Percentiles rank a stretch among this genome's conserved stretches.
phyloP scores from a whole-genome alignment of 441 rosid genomes.

The Kokia cookei region DNA sequence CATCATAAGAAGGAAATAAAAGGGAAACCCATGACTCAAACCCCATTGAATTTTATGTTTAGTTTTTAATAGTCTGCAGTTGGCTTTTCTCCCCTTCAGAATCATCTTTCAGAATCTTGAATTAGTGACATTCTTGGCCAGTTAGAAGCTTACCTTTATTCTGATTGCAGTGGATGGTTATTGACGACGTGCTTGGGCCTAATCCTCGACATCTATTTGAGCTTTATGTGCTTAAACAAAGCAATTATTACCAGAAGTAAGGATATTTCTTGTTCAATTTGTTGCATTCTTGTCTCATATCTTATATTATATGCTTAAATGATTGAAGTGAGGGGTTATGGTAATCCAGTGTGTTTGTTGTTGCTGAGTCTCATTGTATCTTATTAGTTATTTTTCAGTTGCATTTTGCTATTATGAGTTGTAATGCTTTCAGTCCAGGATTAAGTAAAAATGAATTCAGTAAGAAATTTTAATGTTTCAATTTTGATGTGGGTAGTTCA shows the following conservation, averaged over 20 bases:
- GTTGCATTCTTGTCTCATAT: not conserved
- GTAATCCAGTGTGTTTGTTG: not conserved
- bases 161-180: constrained; percentile 63
- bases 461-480: not conserved
- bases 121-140: not conserved
- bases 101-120: not conserved
- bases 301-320: not conserved
- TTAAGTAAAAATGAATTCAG: not conserved
- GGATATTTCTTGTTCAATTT: constrained; percentile 12
- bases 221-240: constrained; percentile 87
- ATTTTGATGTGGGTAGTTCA: not conserved
- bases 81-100: not conserved
- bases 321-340: not conserved
- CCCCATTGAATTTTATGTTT: not conserved
- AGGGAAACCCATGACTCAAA: not conserved
- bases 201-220: constrained; percentile 88
- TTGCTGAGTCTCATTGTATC: not conserved
- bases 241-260: constrained; percentile 73
- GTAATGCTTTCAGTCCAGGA: not conserved
- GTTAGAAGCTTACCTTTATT: constrained; percentile 15
- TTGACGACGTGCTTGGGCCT: constrained; percentile 87
- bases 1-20: constrained; percentile 1
- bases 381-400: not conserved
- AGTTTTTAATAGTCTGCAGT: not conserved
- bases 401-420: not conserved